Evolutionary conservation across 1,284 basidiomycete genomes (phyloP).

Genomic region (Cutaneotrichosporon daszewskae): DNA sequence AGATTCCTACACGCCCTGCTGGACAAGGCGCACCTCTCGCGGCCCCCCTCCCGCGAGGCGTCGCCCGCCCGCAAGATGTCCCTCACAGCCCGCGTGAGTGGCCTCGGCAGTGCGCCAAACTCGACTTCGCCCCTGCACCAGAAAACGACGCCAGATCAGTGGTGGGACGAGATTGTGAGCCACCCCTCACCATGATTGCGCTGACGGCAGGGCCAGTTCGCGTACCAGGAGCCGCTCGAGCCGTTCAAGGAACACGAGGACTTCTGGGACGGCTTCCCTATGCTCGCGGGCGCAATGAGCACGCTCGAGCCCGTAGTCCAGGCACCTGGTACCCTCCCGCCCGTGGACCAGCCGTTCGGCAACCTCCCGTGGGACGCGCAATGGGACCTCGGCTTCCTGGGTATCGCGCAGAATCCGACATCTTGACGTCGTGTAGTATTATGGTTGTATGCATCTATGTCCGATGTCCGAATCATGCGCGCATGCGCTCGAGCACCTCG

Average conservation of each 20-base stretch:
- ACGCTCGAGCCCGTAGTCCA: slow-evolving; percentile 1
- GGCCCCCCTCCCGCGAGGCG: slow-evolving; percentile 10
- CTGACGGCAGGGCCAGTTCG: slow-evolving; percentile 15
- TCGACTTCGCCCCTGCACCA: slow-evolving; percentile 3
- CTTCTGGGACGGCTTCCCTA: slow-evolving; percentile 21
- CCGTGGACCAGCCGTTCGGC: slow-evolving; percentile 1
- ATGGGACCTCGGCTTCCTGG: slow-evolving; percentile 13
- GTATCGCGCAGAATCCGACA: slow-evolving; percentile 2
- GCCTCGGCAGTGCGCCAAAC: not conserved
- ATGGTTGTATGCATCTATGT: too few relatives aligned
- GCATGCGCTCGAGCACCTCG: too few relatives aligned
- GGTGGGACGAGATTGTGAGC: slow-evolving; percentile 20
- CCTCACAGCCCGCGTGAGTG: not conserved
- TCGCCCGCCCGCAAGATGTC: slow-evolving; percentile 3
- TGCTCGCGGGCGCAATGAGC: slow-evolving; percentile 18
- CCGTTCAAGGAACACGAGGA: slow-evolving; percentile 14
- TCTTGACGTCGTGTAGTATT: too few relatives aligned
- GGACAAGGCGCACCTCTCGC: slow-evolving; percentile 19
- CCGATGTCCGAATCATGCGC: too few relatives aligned
- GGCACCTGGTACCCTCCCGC: not conserved
- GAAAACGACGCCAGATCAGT: slow-evolving; percentile 17
- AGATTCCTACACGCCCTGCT: slow-evolving; percentile 19
- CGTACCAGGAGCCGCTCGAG: slow-evolving; percentile 15
- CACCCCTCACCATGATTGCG: too few relatives aligned
- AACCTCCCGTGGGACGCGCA: slow-evolving; percentile 13